A percentile compares a stretch with the other conserved stretches of the same genome.
phyloP scores from a whole-genome alignment of 1,139 yeast species.

The Yamadazyma sp. region DNA sequence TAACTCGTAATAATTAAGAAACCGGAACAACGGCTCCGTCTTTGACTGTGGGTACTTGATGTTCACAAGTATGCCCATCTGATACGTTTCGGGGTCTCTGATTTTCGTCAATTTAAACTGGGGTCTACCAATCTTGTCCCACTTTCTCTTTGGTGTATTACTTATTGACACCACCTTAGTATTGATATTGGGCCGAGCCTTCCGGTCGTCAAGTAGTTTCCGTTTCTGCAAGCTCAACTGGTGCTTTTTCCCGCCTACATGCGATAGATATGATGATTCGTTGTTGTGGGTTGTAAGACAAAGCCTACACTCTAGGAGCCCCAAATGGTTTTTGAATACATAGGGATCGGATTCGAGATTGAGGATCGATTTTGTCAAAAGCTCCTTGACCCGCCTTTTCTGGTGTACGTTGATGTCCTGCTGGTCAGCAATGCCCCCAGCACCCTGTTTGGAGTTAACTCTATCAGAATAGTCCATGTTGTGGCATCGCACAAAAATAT shows the following conservation, averaged over 20 bases:
- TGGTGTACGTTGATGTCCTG: constrained; percentile 68
- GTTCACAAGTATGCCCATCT: constrained; percentile 62
- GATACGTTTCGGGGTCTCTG: constrained; percentile 56
- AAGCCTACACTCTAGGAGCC: constrained; percentile 70
- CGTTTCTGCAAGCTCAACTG: constrained; percentile 66
- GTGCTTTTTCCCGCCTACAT: constrained; percentile 78
- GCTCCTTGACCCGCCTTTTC: constrained; percentile 60
- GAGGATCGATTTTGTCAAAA: constrained; percentile 58
- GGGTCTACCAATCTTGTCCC: constrained; percentile 71
- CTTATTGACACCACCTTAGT: constrained; percentile 25
- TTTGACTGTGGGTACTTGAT: constrained; percentile 55
- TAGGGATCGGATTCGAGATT: constrained; percentile 77
- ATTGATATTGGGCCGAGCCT: constrained; percentile 14
- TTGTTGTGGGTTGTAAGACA: constrained; percentile 75
- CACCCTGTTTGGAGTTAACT: constrained; percentile 45
- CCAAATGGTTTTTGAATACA: constrained; percentile 70
- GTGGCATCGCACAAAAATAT: not conserved
- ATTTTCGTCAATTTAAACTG: constrained; percentile 65
- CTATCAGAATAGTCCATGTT: constrained; percentile 48
- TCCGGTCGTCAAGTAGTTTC: constrained; percentile 42
- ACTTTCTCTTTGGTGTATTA: constrained; percentile 44
- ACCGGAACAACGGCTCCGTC: constrained; percentile 59
- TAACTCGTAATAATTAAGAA: constrained; percentile 77
- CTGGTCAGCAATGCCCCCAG: constrained; percentile 75
- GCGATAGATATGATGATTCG: constrained; percentile 77